Percentiles rank a stretch among this genome's conserved stretches.
phyloP scores from a whole-genome alignment of 2,329 filamentous ascomycete genomes.

The Pseudocercospora fuligena region DNA sequence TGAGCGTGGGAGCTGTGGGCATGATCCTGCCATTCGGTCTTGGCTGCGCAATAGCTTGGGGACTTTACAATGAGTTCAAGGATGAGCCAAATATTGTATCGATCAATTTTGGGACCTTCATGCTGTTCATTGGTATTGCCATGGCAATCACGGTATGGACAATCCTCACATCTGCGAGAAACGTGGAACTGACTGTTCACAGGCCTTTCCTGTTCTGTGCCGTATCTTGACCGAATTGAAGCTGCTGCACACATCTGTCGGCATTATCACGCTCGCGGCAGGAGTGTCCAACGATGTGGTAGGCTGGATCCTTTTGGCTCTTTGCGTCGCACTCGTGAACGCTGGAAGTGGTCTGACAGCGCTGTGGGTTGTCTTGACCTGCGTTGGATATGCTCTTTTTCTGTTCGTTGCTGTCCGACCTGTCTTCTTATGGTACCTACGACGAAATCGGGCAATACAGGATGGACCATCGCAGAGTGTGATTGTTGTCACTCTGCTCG shows the following conservation, averaged over 20 bases:
- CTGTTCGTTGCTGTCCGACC: slow-evolving; percentile 75
- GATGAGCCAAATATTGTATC: slow-evolving; percentile 60
- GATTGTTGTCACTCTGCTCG: slow-evolving; percentile 78
- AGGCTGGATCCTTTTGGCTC: slow-evolving; percentile 88
- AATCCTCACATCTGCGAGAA: not conserved
- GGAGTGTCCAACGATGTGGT: slow-evolving; percentile 92
- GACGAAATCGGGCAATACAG: slow-evolving; percentile 75
- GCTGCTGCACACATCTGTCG: slow-evolving; percentile 79
- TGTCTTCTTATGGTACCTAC: slow-evolving; percentile 73
- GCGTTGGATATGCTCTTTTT: slow-evolving; percentile 75
- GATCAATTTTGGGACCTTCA: slow-evolving; percentile 65
- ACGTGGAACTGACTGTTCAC: slow-evolving; percentile 14
- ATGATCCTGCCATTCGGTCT: slow-evolving; percentile 84
- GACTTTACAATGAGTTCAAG: slow-evolving; percentile 76
- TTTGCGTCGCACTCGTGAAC: slow-evolving; percentile 93
- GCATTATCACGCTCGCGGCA: slow-evolving; percentile 85
- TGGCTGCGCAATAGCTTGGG: slow-evolving; percentile 79
- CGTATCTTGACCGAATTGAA: slow-evolving; percentile 92
- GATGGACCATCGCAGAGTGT: slow-evolving; percentile 87
- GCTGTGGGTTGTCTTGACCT: slow-evolving; percentile 80
- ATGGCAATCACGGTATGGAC: slow-evolving; percentile 79
- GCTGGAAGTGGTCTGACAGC: slow-evolving; percentile 80
- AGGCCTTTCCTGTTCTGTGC: slow-evolving; percentile 85
- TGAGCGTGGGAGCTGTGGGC: slow-evolving; percentile 76
- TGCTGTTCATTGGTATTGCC: slow-evolving; percentile 88